phyloP scores from a whole-genome alignment of 805 yeast species.

The Kodamaea fukazawae region DNA sequence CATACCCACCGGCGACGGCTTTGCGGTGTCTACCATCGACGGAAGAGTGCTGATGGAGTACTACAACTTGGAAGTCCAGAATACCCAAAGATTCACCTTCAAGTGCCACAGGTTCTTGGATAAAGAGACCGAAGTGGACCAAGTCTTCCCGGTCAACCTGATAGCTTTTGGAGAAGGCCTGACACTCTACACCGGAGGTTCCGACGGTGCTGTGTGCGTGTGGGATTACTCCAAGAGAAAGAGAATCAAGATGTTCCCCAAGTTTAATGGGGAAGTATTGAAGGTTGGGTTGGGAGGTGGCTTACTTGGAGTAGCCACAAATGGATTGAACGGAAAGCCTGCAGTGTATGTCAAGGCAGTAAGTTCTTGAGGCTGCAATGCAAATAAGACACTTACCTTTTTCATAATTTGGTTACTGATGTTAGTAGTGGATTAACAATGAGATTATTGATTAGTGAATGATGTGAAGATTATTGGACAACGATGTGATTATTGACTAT shows the following conservation, averaged over 20 bases:
- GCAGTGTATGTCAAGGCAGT: constrained; percentile 11
- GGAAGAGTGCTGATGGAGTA: constrained; percentile 78
- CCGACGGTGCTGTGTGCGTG: constrained; percentile 48
- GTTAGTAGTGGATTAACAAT: too few relatives aligned
- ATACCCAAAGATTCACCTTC: constrained; percentile 63
- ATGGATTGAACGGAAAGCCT: constrained; percentile 7
- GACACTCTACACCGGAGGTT: constrained; percentile 48
- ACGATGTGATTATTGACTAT: too few relatives aligned
- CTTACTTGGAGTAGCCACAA: constrained; percentile 36
- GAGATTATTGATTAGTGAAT: too few relatives aligned
- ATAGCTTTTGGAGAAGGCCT: constrained; percentile 41
- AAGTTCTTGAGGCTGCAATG: too few relatives aligned
- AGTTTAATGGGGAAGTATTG: constrained; percentile 16
- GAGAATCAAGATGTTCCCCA: constrained; percentile 42
- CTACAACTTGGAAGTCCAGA: constrained; percentile 48
- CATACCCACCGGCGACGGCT: constrained; percentile 54
- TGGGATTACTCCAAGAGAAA: constrained; percentile 50
- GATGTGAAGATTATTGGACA: too few relatives aligned
- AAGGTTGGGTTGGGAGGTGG: constrained; percentile 20
- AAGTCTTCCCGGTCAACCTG: constrained; percentile 53
- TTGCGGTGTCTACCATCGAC: constrained; percentile 71
- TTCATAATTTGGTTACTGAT: too few relatives aligned
- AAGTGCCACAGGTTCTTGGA: constrained; percentile 65
- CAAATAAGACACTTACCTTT: too few relatives aligned
- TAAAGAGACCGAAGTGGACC: constrained; percentile 40